A percentile compares a stretch with the other conserved stretches of the same genome.
Conservation (phyloP, 768 basidiomycete genomes). For the Suillus paluster region DNA sequence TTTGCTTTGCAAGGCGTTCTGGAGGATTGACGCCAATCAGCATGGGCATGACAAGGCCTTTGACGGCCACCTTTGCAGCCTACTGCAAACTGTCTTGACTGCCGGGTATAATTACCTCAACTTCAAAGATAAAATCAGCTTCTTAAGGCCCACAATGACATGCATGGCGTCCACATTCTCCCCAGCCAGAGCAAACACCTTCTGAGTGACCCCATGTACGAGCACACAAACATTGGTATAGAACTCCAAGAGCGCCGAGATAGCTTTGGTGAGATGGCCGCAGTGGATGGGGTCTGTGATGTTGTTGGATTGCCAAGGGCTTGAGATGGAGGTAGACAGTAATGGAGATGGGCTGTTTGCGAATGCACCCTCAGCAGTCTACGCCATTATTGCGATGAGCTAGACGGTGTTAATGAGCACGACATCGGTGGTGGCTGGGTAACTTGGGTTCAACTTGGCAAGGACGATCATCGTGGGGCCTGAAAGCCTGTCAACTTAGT, state of each 20-base stretch:
- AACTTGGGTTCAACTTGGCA: no score
- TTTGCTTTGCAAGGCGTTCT: slow-evolving; percentile 67
- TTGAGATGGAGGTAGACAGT: slow-evolving; percentile 48
- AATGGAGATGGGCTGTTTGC: slow-evolving; percentile 55
- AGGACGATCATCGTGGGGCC: no score
- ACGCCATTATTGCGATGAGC: slow-evolving; percentile 48
- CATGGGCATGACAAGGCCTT: slow-evolving; percentile 52
- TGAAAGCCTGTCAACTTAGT: no score
- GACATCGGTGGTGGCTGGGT: no score
- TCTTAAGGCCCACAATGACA: slow-evolving; percentile 48
- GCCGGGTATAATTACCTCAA: slow-evolving; percentile 36
- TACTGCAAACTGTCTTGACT: background rate
- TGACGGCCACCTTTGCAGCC: slow-evolving; percentile 43
- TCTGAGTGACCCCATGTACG: slow-evolving; percentile 39
- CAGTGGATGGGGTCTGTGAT: slow-evolving; percentile 57
- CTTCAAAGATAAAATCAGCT: slow-evolving; percentile 55
- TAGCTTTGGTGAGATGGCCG: no score
- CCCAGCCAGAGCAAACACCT: slow-evolving; percentile 44
- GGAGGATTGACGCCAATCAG: slow-evolving; percentile 76
- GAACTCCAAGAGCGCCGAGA: no score
- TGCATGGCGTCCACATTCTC: slow-evolving; percentile 41
- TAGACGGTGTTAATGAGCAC: slow-evolving; percentile 49
- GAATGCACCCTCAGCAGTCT: slow-evolving; percentile 54
- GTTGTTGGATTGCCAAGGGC: slow-evolving; percentile 50
- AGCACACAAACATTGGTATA: no score